A percentile compares a stretch with the other conserved stretches of the same genome.
Conservation (phyloP, 2,329 filamentous ascomycete species). For the Talaromyces sp. region DNA sequence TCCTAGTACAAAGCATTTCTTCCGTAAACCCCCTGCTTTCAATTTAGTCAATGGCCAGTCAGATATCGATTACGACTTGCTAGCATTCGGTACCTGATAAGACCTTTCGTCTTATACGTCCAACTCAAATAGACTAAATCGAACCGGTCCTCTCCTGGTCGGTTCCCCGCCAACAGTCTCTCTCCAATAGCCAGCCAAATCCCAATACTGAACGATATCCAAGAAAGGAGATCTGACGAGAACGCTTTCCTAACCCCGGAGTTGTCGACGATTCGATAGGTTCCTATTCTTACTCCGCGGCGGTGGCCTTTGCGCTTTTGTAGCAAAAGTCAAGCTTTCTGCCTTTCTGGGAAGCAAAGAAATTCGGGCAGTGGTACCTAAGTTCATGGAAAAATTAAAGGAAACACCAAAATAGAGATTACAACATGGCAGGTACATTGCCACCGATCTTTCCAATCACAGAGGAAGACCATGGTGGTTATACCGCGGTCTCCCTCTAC, state of each 20-base stretch:
- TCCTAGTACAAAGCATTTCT: too few species aligned
- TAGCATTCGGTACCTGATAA: not conserved
- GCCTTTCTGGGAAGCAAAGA: not conserved
- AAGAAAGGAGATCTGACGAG: not conserved
- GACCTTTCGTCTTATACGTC: not conserved
- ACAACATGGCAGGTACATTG: constrained; percentile 17
- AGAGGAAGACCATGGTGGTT: constrained; percentile 21
- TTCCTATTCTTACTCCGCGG: not conserved
- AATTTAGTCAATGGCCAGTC: too few species aligned
- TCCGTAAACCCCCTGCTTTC: not conserved
- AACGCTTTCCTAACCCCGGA: not conserved
- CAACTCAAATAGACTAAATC: not conserved
- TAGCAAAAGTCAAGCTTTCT: not conserved
- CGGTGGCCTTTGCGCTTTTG: not conserved
- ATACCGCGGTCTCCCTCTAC: constrained; percentile 20
- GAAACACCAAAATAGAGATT: not conserved
- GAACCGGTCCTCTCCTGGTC: not conserved
- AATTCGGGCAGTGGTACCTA: not conserved
- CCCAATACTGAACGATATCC: not conserved
- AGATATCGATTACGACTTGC: not conserved
- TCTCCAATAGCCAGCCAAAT: not conserved
- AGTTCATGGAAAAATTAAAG: not conserved
- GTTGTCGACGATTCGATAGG: too few species aligned
- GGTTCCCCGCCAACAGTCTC: not conserved
- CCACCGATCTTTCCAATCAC: constrained; percentile 22